Evolutionary conservation across 768 basidiomycete species (phyloP).

Genomic region (Ramaria sp.): DNA sequence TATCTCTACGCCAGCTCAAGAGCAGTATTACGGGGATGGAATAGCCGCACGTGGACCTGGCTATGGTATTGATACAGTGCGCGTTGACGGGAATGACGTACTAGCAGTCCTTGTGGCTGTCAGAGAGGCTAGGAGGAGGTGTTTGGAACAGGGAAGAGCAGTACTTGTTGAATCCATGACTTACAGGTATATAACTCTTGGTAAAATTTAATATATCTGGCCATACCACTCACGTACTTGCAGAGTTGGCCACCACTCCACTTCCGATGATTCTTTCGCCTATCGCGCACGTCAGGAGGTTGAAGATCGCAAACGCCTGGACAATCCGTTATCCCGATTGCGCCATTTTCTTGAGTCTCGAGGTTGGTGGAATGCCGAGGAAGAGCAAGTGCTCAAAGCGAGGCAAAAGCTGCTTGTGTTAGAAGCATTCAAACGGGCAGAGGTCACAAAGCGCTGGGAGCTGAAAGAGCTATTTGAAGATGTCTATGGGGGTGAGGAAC

Average conservation of each 20-base stretch:
- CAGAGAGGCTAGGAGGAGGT: slow-evolving; percentile 57
- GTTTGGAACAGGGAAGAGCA: slow-evolving; percentile 68
- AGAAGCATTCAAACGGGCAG: slow-evolving; percentile 67
- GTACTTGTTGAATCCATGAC: slow-evolving; percentile 87
- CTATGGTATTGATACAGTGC: slow-evolving; percentile 84
- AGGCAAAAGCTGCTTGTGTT: slow-evolving; percentile 65
- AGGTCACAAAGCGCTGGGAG: slow-evolving; percentile 53
- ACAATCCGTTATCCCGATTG: slow-evolving; percentile 81
- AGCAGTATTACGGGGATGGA: slow-evolving; percentile 89
- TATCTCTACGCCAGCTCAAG: slow-evolving; percentile 82
- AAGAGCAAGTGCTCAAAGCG: slow-evolving; percentile 62
- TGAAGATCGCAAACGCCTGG: slow-evolving; percentile 82
- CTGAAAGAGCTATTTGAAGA: slow-evolving; percentile 80
- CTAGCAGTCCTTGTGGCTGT: slow-evolving; percentile 72
- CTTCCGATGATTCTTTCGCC: slow-evolving; percentile 92
- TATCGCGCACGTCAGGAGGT: slow-evolving; percentile 86
- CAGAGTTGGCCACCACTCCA: slow-evolving; percentile 90
- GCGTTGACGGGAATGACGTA: slow-evolving; percentile 91
- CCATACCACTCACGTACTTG: not conserved
- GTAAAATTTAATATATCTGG: not conserved
- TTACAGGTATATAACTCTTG: slow-evolving; percentile 47
- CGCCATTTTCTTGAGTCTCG: slow-evolving; percentile 73
- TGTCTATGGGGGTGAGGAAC: slow-evolving; percentile 77
- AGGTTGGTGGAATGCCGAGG: slow-evolving; percentile 74
- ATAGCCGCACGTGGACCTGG: slow-evolving; percentile 87